Evolutionary conservation across 2,329 filamentous ascomycete species (phyloP).

Genomic region (Didymellaceae sp.): DNA sequence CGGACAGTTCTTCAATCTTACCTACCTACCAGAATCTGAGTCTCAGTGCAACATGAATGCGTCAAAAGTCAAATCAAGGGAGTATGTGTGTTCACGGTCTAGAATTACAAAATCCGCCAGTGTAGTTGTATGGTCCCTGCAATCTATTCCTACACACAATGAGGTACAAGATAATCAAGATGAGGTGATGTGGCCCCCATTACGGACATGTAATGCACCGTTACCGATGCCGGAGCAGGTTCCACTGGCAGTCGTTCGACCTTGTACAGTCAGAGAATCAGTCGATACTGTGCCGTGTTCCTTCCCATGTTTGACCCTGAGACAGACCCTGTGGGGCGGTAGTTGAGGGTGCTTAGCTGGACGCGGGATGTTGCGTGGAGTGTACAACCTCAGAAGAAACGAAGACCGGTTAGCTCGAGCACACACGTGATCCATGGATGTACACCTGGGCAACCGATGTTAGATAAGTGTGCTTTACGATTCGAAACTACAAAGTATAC

Average conservation of each 20-base stretch:
- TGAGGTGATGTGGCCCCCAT: not conserved
- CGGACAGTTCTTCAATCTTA: too few species aligned
- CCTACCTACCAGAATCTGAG: too few species aligned
- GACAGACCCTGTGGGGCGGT: constrained; percentile 6
- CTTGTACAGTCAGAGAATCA: constrained; percentile 5
- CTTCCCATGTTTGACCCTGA: constrained; percentile 2
- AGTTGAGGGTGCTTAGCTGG: constrained; percentile 1
- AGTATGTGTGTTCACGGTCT: too few species aligned
- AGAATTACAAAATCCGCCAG: too few species aligned
- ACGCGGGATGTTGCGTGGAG: constrained; percentile 12
- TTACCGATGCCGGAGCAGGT: constrained; percentile 2
- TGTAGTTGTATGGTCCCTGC: not conserved
- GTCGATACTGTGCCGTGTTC: constrained; percentile 1
- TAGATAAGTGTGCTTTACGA: constrained; percentile 23
- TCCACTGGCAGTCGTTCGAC: not conserved
- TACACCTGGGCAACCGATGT: constrained; percentile 43
- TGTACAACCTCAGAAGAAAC: constrained; percentile 4
- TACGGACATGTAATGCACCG: not conserved
- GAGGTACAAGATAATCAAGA: not conserved
- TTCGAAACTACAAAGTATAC: constrained; percentile 3
- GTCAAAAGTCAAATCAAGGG: too few species aligned
- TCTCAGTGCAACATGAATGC: too few species aligned
- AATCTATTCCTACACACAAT: not conserved
- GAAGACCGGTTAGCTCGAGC: constrained; percentile 12
- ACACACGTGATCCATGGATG: constrained; percentile 32